Conservation (phyloP, 805 yeast genomes). For the Starmerella geochares region DNA sequence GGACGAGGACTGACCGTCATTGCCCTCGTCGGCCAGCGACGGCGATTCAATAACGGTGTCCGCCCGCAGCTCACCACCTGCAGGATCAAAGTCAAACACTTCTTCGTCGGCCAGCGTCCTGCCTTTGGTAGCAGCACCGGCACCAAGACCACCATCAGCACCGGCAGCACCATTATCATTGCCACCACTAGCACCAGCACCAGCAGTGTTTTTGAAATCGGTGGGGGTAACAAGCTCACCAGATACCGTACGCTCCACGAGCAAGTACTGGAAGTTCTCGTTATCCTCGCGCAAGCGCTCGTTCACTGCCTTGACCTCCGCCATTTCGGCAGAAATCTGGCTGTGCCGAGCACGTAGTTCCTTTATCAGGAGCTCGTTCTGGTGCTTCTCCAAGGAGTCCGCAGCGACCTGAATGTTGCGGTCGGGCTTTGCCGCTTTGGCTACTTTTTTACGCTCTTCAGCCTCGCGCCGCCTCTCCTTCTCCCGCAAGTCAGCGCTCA, state of each 20-base stretch:
- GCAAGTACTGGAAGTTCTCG: slow-evolving; percentile 30
- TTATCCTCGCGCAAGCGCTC: slow-evolving; percentile 36
- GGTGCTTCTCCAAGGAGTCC: slow-evolving; percentile 26
- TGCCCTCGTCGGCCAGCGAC: slow-evolving; percentile 1
- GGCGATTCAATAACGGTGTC: not conserved
- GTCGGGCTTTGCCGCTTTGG: slow-evolving; percentile 3
- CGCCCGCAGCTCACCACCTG: not conserved
- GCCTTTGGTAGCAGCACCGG: not conserved
- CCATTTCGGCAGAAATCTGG: slow-evolving; percentile 33
- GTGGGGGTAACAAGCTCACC: slow-evolving; percentile 14
- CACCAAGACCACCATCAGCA: not conserved
- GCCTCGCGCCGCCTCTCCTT: slow-evolving; percentile 5
- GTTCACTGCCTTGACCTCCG: slow-evolving; percentile 49
- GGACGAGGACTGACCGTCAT: not conserved
- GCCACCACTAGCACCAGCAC: not conserved
- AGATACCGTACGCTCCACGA: slow-evolving; percentile 30
- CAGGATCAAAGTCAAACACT: slow-evolving; percentile 1
- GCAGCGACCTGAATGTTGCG: slow-evolving; percentile 16
- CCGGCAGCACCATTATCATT: not conserved
- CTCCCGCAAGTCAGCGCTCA: slow-evolving; percentile 2
- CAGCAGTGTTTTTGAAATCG: not conserved
- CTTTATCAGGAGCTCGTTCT: slow-evolving; percentile 26
- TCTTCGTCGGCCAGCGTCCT: slow-evolving; percentile 16
- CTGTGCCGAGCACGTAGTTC: slow-evolving; percentile 29
- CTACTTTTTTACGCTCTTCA: not conserved